These are phyloP conservation scores for Pouteria glomerata DNA, from an alignment of 148 eudicot species.

Conservation along the genomic window DNA sequence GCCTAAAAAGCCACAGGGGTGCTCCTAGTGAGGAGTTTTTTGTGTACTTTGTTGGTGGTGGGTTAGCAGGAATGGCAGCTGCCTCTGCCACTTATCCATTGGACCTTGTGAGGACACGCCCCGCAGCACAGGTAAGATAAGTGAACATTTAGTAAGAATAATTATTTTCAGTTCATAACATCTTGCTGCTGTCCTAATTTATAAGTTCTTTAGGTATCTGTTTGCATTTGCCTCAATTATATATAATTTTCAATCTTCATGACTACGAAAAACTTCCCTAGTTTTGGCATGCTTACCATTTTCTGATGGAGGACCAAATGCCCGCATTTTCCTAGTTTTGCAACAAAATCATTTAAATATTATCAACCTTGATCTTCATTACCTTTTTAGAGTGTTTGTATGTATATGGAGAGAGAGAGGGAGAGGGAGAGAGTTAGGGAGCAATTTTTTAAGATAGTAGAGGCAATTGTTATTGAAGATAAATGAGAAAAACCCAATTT, in stretches of 20 bases:
- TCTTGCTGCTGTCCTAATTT: not conserved
- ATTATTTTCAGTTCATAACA: not conserved
- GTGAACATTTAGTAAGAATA: not conserved
- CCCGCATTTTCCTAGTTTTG: too few relatives aligned
- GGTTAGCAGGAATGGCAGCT: conserved; percentile 79
- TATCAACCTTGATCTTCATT: too few relatives aligned
- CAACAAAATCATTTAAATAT: too few relatives aligned
- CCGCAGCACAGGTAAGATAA: conserved; percentile 46
- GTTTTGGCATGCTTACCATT: too few relatives aligned
- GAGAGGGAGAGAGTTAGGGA: not conserved
- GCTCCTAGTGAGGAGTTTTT: conserved; percentile 32
- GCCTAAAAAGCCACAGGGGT: conserved; percentile 38
- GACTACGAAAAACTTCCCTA: too few relatives aligned
- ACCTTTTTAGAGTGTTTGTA: too few relatives aligned
- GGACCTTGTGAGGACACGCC: conserved; percentile 56
- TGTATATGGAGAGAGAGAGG: too few relatives aligned
- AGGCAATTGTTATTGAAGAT: not conserved
- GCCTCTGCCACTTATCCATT: conserved; percentile 52
- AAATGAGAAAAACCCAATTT: not conserved
- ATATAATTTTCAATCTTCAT: too few relatives aligned
- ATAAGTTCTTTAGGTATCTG: not conserved
- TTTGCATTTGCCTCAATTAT: not conserved
- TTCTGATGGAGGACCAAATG: too few relatives aligned
- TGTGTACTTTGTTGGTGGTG: conserved; percentile 71
- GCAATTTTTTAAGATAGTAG: not conserved